Evolutionary conservation across 257 asterid species (phyloP), one percentile per base, ranked within the genome.

Genomic region (Solanum bulbocastanum): DNA sequence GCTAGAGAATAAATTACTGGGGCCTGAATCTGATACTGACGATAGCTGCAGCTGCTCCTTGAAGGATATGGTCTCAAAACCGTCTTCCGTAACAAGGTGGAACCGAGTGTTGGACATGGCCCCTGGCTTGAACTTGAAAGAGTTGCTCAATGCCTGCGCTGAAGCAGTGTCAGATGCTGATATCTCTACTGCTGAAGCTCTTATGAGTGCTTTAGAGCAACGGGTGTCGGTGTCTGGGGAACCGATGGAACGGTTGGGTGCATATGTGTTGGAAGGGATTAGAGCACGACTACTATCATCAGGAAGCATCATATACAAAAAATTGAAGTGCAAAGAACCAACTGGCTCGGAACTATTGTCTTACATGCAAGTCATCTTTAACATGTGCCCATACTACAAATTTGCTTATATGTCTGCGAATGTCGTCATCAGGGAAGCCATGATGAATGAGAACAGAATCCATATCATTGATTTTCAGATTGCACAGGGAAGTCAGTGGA

Each of bases 401-500:
- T 97, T 97, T 36, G 99, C 99, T 5, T 97, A 94, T 65, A 90
- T 91, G 88, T 92, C 99, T 25, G 90, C 99, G 60, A 97, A 95
- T 86, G 98, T 93, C 10, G 87, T 92, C 25, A 96, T 97, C 10
- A 88, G 88, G 23, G 98, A 96, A 91, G 98, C 96, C 66, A 94
- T 96, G 98, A 92, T 91, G 81, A 90, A 94, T 3, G 99, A 97
- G 35, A 90, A 78, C 84, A 89, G 89, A 89, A 93, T 97, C 92
- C 99, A 97, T 66, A 83, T 97, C 81, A 94, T 97, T 23, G 99
- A 97, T 89, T 97, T 97, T 58, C 98, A 94, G 90, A 94, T 97
- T 86, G 99, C 98, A n/a, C 99, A 96, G 90, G 99, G 99, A 44
- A 97, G 99, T 86, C 99, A 97, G 88, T 97, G 99, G 99, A 81